Conservation (phyloP, 345 rosid genomes). For the Excoecaria cochinchinensis region DNA sequence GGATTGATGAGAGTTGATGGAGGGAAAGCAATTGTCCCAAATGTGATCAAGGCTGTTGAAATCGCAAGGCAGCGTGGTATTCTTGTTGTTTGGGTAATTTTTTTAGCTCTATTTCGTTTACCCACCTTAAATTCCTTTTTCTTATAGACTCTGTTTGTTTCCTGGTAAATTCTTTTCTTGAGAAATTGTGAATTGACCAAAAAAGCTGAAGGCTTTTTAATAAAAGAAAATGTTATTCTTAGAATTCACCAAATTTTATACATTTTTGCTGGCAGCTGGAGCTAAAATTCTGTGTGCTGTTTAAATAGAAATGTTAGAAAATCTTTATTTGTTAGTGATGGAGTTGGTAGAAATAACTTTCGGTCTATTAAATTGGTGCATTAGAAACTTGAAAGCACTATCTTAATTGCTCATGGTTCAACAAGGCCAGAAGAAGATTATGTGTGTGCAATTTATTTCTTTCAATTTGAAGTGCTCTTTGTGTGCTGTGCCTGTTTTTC, state of each 20-base stretch:
- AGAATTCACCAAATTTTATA: background rate
- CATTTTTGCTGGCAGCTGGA: background rate
- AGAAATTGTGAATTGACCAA: background rate
- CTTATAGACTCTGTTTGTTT: slow-evolving; percentile 10
- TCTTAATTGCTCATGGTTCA: background rate
- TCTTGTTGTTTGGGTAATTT: slow-evolving; percentile 71
- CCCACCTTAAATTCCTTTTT: background rate
- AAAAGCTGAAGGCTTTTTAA: background rate
- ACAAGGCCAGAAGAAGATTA: background rate
- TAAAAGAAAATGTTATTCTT: background rate
- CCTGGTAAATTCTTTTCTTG: background rate
- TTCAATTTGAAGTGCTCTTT: background rate
- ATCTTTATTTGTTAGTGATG: background rate
- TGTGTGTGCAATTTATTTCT: background rate
- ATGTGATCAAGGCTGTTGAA: slow-evolving; percentile 63
- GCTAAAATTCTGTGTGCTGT: background rate
- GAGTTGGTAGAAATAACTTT: background rate
- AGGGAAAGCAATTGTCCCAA: slow-evolving; percentile 65
- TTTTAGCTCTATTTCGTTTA: background rate
- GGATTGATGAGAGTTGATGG: slow-evolving; percentile 53
- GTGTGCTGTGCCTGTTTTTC: background rate
- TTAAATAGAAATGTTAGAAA: background rate
- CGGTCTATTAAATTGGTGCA: background rate
- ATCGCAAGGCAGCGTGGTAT: slow-evolving; percentile 73
- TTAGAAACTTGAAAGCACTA: background rate